These are phyloP conservation scores for Tetradesmus obliquus DNA, from an alignment of 139 green algal genomes.

Conservation along the genomic window DNA sequence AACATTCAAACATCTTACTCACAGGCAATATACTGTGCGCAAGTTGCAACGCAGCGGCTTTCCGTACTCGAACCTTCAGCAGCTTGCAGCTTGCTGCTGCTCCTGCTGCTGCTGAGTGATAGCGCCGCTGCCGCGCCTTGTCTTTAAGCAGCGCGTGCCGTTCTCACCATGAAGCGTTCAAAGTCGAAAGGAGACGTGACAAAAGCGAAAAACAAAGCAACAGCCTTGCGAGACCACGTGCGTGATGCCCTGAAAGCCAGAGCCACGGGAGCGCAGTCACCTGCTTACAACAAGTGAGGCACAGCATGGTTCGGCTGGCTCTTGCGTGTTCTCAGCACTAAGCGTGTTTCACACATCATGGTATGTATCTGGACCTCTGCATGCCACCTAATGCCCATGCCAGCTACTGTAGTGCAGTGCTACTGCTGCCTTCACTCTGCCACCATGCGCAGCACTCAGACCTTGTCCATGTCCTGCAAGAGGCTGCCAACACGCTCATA, in stretches of 20 bases:
- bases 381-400: too few species aligned
- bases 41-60: neutral
- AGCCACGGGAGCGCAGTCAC: conserved; percentile 38
- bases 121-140: neutral
- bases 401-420: neutral
- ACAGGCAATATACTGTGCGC: too few species aligned
- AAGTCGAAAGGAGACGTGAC: neutral
- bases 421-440: neutral
- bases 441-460: neutral
- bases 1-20: too few species aligned
- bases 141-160: neutral
- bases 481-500: neutral
- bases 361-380: too few species aligned
- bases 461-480: neutral
- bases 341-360: too few species aligned
- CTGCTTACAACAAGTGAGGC: conserved; percentile 54
- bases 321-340: neutral
- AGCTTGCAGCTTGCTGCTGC: neutral
- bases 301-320: neutral
- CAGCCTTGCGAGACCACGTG: conserved; percentile 40
- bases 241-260: conserved; percentile 47
- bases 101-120: neutral
- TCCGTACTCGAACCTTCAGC: neutral
- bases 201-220: neutral
- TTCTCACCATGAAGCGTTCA: neutral